Evolutionary conservation across 495 filamentous ascomycete genomes (phyloP).

Genomic region (Aspergillus taichungensis): DNA sequence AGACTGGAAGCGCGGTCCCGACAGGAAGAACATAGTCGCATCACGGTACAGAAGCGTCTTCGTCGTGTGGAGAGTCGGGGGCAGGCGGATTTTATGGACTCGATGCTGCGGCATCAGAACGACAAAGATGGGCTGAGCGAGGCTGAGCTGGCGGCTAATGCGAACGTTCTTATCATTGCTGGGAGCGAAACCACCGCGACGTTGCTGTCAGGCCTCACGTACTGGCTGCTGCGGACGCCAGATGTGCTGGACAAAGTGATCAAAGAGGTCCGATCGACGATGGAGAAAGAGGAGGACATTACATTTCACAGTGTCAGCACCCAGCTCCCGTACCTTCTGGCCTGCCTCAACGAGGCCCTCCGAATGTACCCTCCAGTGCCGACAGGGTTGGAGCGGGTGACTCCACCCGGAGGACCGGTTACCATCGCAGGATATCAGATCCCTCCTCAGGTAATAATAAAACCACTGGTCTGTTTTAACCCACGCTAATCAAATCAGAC

Average conservation of each 20-base stretch:
- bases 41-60: slow-evolving; percentile 8
- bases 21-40: neutral
- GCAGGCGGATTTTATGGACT: slow-evolving; percentile 1
- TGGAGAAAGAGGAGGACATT: slow-evolving; percentile 40
- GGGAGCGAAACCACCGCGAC: slow-evolving; percentile 43
- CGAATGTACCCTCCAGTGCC: slow-evolving; percentile 26
- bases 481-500: neutral
- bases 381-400: slow-evolving; percentile 14
- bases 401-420: neutral
- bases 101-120: slow-evolving; percentile 9
- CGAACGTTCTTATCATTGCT: slow-evolving; percentile 31
- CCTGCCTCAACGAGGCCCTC: slow-evolving; percentile 22
- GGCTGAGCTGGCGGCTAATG: slow-evolving; percentile 26
- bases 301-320: slow-evolving; percentile 24
- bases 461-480: neutral
- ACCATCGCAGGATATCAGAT: neutral
- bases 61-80: neutral
- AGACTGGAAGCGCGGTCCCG: neutral
- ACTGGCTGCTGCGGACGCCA: slow-evolving; percentile 25
- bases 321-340: slow-evolving; percentile 25
- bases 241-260: slow-evolving; percentile 25
- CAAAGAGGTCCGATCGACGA: slow-evolving; percentile 43
- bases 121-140: slow-evolving; percentile 17
- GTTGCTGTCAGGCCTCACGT: slow-evolving; percentile 25
- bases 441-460: neutral